phyloP scores from a whole-genome alignment of 306 rosid genomes.

The Oemleria cerasiformis region DNA sequence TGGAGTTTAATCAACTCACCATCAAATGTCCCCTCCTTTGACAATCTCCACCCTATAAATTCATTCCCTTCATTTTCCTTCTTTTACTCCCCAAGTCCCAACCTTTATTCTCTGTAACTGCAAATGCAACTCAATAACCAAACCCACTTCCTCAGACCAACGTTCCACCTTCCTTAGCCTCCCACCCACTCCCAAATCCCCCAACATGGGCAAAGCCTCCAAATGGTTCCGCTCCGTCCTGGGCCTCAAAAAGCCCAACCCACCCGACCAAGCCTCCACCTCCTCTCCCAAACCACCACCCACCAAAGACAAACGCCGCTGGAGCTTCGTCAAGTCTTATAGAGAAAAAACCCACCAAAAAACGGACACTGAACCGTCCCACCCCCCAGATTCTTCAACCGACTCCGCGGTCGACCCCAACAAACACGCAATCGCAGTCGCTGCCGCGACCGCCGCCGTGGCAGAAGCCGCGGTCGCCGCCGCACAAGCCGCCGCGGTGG shows the following conservation, averaged over 20 bases:
- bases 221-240: slow-evolving; percentile 73
- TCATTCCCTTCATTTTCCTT: neutral
- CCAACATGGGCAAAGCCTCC: slow-evolving; percentile 63
- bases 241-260: slow-evolving; percentile 37
- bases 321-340: slow-evolving; percentile 69
- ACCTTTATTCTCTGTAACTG: slow-evolving; percentile 5
- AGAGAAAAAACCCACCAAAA: slow-evolving; percentile 34
- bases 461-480: slow-evolving; percentile 66
- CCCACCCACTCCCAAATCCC: neutral
- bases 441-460: slow-evolving; percentile 44
- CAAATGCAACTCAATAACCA: slow-evolving; percentile 23
- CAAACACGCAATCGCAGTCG: slow-evolving; percentile 59
- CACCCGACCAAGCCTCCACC: neutral
- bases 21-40: neutral
- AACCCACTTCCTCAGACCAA: neutral
- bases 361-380: neutral
- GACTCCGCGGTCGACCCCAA: slow-evolving; percentile 23
- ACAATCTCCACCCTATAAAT: slow-evolving; percentile 16
- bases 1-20: neutral
- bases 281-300: slow-evolving; percentile 37
- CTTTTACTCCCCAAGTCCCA: neutral
- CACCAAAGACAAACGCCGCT: slow-evolving; percentile 49
- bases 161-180: slow-evolving; percentile 1
- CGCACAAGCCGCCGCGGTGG: slow-evolving; percentile 57
- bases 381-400: neutral